Percentiles rank a stretch among this genome's conserved stretches.
Evolutionary conservation across 768 basidiomycete species (phyloP).

Genomic region (Lactarius deliciosus): DNA sequence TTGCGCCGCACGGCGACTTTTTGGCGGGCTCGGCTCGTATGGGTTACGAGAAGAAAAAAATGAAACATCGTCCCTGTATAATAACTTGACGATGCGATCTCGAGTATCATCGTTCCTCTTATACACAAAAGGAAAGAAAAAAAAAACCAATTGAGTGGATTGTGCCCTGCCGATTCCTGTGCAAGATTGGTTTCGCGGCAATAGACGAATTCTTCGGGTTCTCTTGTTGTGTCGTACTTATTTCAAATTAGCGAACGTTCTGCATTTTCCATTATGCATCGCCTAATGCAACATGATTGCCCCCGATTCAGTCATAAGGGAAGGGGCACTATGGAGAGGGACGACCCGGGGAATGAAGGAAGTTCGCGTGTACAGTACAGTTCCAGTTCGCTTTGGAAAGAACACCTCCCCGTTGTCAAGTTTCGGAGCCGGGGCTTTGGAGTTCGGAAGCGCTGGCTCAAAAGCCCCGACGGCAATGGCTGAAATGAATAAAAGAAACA

Average conservation of each 20-base stretch:
- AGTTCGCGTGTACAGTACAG: background rate
- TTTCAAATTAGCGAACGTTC: background rate
- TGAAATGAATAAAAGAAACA: background rate
- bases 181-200: background rate
- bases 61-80: background rate
- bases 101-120: background rate
- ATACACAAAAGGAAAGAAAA: background rate
- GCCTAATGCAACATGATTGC: background rate
- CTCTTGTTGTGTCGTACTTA: background rate
- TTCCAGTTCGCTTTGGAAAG: slow-evolving; percentile 4
- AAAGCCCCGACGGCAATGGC: background rate
- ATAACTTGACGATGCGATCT: background rate
- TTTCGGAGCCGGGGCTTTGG: slow-evolving; percentile 15
- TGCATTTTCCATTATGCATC: slow-evolving; percentile 2
- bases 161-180: slow-evolving; percentile 6
- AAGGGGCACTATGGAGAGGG: too few species aligned
- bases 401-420: slow-evolving; percentile 11
- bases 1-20: background rate
- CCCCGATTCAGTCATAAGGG: background rate
- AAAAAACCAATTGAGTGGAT: background rate
- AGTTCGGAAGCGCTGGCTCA: background rate
- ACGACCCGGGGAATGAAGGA: background rate
- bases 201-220: background rate
- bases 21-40: background rate
- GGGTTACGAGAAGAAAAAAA: background rate